Conservation (phyloP, 345 rosid species). For the Dipteronia sinensis region DNA sequence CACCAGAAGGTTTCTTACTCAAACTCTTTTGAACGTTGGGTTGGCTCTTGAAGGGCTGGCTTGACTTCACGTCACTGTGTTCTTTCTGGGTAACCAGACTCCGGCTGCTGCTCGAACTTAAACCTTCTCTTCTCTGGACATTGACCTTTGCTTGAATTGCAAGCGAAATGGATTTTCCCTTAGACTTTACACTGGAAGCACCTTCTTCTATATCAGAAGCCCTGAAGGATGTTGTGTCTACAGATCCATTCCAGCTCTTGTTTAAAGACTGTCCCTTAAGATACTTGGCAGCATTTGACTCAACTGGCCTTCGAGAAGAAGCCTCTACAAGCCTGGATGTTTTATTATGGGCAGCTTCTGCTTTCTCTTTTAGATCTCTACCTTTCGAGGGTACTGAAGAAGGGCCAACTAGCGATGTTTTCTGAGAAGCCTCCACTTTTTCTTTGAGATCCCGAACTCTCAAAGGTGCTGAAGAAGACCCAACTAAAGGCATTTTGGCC, state of each 20-base stretch:
- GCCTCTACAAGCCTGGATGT: constrained; percentile 46
- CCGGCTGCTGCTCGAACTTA: constrained; percentile 40
- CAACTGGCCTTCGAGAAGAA: constrained; percentile 48
- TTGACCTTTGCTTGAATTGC: constrained; percentile 89
- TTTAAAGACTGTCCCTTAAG: constrained; percentile 66
- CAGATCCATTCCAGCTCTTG: constrained; percentile 71
- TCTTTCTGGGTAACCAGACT: constrained; percentile 49
- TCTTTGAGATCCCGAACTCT: constrained; percentile 68
- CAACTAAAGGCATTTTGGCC: constrained; percentile 49
- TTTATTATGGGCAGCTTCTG: constrained; percentile 48
- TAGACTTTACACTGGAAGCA: constrained; percentile 47
- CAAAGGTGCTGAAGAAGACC: constrained; percentile 66
- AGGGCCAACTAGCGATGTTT: constrained; percentile 36
- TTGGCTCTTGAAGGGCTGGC: constrained; percentile 61
- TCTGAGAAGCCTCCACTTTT: constrained; percentile 67
- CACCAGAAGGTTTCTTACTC: constrained; percentile 59
- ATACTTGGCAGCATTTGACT: constrained; percentile 55
- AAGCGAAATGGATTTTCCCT: constrained; percentile 75
- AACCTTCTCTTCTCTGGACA: constrained; percentile 73
- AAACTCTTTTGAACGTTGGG: constrained; percentile 51
- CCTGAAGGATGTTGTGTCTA: constrained; percentile 38
- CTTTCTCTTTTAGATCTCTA: constrained; percentile 52
- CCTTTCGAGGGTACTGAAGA: constrained; percentile 39
- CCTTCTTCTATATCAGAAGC: constrained; percentile 50
- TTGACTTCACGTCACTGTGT: constrained; percentile 49